Conservation (phyloP, 2,329 filamentous ascomycete genomes). For the Emmonsiellopsis sp. region DNA sequence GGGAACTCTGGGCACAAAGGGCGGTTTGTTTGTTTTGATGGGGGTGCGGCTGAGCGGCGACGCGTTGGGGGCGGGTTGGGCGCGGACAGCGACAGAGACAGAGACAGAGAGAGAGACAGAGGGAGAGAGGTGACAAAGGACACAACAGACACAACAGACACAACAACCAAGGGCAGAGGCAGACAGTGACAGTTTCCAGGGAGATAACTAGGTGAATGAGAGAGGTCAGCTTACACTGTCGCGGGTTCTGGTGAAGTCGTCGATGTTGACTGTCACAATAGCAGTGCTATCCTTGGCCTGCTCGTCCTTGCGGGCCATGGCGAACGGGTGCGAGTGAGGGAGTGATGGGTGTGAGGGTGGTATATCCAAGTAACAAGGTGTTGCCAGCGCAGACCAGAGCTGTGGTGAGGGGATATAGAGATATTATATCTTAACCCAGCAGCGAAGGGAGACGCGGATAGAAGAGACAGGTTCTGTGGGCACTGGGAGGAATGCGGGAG, state of each 20-base stretch:
- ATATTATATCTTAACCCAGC: too few species aligned
- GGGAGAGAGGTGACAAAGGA: too few species aligned
- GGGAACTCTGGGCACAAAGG: neutral
- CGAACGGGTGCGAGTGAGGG: conserved; percentile 16
- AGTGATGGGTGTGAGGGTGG: neutral
- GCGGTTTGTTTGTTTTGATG: neutral
- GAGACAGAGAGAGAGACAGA: conserved; percentile 8
- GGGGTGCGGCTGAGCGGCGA: neutral
- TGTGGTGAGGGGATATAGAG: too few species aligned
- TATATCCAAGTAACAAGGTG: neutral
- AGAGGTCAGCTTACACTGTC: conserved; percentile 58
- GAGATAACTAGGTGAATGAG: too few species aligned
- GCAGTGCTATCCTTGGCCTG: conserved; percentile 22
- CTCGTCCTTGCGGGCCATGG: conserved; percentile 31
- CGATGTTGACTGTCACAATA: conserved; percentile 45
- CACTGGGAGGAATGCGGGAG: too few species aligned
- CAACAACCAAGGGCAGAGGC: neutral
- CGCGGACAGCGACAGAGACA: conserved; percentile 1
- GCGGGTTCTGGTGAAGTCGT: conserved; percentile 69
- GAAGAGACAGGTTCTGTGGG: too few species aligned
- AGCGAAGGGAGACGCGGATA: too few species aligned
- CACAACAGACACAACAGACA: neutral
- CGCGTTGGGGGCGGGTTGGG: neutral
- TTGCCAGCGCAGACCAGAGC: too few species aligned
- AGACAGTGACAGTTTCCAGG: too few species aligned